Base-by-base conservation (phyloP, 306 rosid genomes). In the Prunus fruticosa region DNA sequence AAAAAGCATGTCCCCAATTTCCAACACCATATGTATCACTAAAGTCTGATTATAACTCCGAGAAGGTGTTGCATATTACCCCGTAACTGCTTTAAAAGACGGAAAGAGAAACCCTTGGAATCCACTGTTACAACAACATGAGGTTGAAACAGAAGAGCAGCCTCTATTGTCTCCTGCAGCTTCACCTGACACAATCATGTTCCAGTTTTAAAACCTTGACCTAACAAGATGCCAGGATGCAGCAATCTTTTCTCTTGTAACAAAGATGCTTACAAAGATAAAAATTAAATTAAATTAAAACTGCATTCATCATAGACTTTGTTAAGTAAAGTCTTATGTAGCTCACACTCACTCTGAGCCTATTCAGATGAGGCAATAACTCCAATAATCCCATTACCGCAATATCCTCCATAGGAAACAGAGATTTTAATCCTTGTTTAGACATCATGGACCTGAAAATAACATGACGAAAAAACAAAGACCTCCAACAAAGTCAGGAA, bases 361-460 rank as follows among this genome's bases (percentile, higher is more conserved):
- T 84, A 80, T 76, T 78, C 61, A 95, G 80, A 85, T 90, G 92
- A 1, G 97, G 97, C 86, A 90, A 71, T 41, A 95, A 81, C 86
- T 95, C 97, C 98, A 89, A 95, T 78, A 90, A 84, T 53, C 98
- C 97, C 98, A 95, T 92, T 67, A 95, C 93, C 0, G 98, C 83
- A 67, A 92, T 90, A 81, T 90, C 96, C 78, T 95, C 97, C 67
- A 95, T 83, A 14, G 87, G 96, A 86, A 90, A 92, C 77, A 86
- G 74, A 58, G 97, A 85, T 45, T 80, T 81, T 78, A 95, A 76
- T 22, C 97, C 97, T 78, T 95, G 89, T 78, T 78, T 79, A 64
- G 80, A 78, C 97, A 92, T 95, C 91, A 77, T 85, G 79, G 77
- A 52, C 81, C 98, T 95, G 91, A 83, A 87, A 30, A 80, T 6